Evolutionary conservation across 495 filamentous ascomycete genomes (phyloP).

Genomic region (Aeminium ludgeri): DNA sequence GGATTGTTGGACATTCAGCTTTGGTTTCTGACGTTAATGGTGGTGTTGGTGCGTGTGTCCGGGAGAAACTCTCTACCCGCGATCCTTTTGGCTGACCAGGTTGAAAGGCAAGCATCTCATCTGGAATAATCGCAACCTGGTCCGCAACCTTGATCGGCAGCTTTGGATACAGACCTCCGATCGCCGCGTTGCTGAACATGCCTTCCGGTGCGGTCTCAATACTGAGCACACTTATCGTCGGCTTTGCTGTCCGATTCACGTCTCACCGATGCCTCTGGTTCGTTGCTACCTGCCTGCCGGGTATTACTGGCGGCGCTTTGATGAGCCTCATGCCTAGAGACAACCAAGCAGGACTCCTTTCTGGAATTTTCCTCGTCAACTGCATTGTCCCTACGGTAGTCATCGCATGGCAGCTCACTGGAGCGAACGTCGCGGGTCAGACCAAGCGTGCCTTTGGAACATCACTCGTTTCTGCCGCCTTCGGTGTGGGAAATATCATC

Average conservation of each 20-base stretch:
- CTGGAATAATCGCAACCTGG: slow-evolving; percentile 7
- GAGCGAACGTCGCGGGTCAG: slow-evolving; percentile 32
- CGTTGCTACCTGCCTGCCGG: slow-evolving; percentile 28
- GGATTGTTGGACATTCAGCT: not conserved
- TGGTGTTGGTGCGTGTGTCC: no score
- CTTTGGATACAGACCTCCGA: slow-evolving; percentile 7
- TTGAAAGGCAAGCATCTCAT: not conserved
- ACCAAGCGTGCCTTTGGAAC: slow-evolving; percentile 38
- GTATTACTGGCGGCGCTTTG: slow-evolving; percentile 39
- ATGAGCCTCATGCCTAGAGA: slow-evolving; percentile 40
- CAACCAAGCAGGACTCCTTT: slow-evolving; percentile 35
- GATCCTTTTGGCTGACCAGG: no score
- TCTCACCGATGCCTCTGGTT: slow-evolving; percentile 37
- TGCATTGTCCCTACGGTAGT: slow-evolving; percentile 29
- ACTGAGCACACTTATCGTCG: slow-evolving; percentile 36
- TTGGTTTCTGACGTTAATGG: slow-evolving; percentile 1
- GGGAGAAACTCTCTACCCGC: no score
- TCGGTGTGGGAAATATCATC: slow-evolving; percentile 50
- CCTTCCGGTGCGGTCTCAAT: slow-evolving; percentile 8
- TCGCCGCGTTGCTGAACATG: slow-evolving; percentile 10
- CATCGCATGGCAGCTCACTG: slow-evolving; percentile 34
- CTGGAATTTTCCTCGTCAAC: slow-evolving; percentile 50
- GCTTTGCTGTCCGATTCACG: slow-evolving; percentile 28
- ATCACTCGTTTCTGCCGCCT: slow-evolving; percentile 39
- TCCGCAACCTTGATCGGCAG: slow-evolving; percentile 8